Evolutionary conservation across 225 moss, liverwort and hornwort species (phyloP).

Genomic region (Physcomitrium patens): DNA sequence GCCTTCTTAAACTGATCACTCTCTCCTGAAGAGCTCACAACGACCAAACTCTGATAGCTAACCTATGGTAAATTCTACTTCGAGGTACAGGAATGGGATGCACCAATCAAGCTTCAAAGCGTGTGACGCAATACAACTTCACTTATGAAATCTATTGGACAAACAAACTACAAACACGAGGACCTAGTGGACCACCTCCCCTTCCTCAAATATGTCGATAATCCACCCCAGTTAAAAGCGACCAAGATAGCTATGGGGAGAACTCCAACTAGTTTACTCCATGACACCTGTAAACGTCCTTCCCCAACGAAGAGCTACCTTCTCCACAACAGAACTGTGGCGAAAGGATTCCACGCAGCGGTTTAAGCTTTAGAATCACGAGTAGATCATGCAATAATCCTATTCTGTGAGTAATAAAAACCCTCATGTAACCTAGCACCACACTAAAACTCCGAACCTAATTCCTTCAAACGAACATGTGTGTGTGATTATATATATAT

Average conservation of each 20-base stretch:
- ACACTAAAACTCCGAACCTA: background rate
- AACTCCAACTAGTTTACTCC: background rate
- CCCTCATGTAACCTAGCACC: background rate
- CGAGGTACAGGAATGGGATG: background rate
- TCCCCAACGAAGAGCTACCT: background rate
- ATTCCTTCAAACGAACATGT: background rate
- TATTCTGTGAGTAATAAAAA: slow-evolving; percentile 9
- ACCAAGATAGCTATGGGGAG: background rate
- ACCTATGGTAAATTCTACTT: background rate
- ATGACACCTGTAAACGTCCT: background rate
- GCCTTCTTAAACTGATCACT: slow-evolving; percentile 6
- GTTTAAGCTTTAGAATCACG: background rate
- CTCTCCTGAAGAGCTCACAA: slow-evolving; percentile 14
- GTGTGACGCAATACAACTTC: background rate
- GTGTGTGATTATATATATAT: too few relatives aligned
- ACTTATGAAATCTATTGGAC: background rate
- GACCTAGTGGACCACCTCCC: background rate
- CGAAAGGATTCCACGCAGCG: background rate
- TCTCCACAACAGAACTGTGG: background rate
- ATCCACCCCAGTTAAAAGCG: background rate
- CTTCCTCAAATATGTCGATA: background rate
- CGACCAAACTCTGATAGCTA: slow-evolving; percentile 14
- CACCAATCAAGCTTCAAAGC: slow-evolving; percentile 7
- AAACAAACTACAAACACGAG: slow-evolving; percentile 3
- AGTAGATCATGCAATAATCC: background rate